Evolutionary conservation across 768 basidiomycete species (phyloP), one percentile per base, ranked within the genome.

Genomic region (Mrakia frigida): DNA sequence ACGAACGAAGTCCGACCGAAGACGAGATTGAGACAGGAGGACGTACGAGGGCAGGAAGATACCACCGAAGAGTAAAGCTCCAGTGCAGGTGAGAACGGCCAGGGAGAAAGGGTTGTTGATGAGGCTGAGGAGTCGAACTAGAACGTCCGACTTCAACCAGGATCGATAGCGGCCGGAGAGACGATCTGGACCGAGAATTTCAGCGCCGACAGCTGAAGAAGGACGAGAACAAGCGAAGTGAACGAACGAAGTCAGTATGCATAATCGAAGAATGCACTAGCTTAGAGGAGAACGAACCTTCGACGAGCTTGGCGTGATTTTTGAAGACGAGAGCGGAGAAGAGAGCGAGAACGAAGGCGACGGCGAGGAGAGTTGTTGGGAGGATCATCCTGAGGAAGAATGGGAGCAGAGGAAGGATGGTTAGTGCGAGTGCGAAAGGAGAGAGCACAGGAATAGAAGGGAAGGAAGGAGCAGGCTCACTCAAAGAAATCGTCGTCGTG

Each of bases 241-340:
- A 50, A n/a, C n/a, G 50, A 2, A 50, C 35, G 35, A 59, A 72
- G 18, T 50, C 11, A 21, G 10, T 23, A n/a, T 31, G 33, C 10
- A 1, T 11, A 4, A 70, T 21, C 25, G 35, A 59, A 13, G 23
- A n/a, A 25, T 16, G 11, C 10, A 7, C 28, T 28, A 7, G 23
- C 31, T 16, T 13, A 18, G 31, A n/a, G 31, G 14, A 60, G 23
- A 33, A 81, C 82, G 73, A 50, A 83, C 83, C 84, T 79, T 85
- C 83, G 6, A 85, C 83, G 31, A 85, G 78, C 78, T 82, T 83
- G 50, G 80, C 74, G 78, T 85, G 84, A 70, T 84, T 85, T 16
- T 80, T 78, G 75, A 84, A 78, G 18, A 81, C 76, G 3, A 79
- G 77, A 37, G 82, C 82, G 1, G 83, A 81, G 68, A 84, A 80